Evolutionary conservation across 805 yeast species (phyloP).

Genomic region (Candida saitoana): DNA sequence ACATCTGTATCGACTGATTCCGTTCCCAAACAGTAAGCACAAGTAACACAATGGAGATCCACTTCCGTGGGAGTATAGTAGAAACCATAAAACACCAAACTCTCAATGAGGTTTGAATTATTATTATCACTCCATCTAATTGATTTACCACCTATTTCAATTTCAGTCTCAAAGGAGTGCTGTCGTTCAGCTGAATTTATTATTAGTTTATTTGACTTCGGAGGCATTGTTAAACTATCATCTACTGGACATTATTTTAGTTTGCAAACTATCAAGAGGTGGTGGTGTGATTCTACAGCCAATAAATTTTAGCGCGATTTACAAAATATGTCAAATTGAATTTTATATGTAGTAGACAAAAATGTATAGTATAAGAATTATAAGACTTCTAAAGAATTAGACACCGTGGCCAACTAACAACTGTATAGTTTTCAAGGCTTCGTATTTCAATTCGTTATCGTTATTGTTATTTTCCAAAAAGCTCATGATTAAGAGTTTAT

Average conservation of each 20-base stretch:
- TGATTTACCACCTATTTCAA: slow-evolving; percentile 8
- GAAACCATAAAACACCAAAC: slow-evolving; percentile 57
- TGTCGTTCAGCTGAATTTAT: slow-evolving; percentile 20
- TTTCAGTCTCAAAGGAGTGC: slow-evolving; percentile 19
- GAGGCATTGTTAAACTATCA: slow-evolving; percentile 8
- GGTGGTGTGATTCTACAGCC: neutral
- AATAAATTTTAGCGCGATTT: neutral
- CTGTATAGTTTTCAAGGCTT: slow-evolving; percentile 95
- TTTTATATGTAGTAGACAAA: neutral
- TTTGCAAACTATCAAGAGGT: too few species aligned
- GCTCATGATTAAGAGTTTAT: slow-evolving; percentile 78
- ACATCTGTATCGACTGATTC: slow-evolving; percentile 6
- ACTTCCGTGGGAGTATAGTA: slow-evolving; percentile 50
- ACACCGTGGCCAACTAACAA: slow-evolving; percentile 82
- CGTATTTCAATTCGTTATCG: slow-evolving; percentile 86
- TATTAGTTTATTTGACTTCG: slow-evolving; percentile 11
- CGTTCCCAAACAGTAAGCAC: slow-evolving; percentile 50
- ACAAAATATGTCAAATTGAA: neutral
- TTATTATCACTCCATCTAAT: slow-evolving; percentile 9
- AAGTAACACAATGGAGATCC: slow-evolving; percentile 49
- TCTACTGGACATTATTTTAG: neutral
- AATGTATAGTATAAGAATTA: neutral
- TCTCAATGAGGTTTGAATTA: slow-evolving; percentile 9
- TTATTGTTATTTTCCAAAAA: slow-evolving; percentile 63
- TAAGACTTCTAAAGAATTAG: slow-evolving; percentile 23